Percentiles rank a stretch among this genome's conserved stretches.
phyloP scores from a whole-genome alignment of 371 early-diverging fungal genomes.

The Circinella minor region DNA sequence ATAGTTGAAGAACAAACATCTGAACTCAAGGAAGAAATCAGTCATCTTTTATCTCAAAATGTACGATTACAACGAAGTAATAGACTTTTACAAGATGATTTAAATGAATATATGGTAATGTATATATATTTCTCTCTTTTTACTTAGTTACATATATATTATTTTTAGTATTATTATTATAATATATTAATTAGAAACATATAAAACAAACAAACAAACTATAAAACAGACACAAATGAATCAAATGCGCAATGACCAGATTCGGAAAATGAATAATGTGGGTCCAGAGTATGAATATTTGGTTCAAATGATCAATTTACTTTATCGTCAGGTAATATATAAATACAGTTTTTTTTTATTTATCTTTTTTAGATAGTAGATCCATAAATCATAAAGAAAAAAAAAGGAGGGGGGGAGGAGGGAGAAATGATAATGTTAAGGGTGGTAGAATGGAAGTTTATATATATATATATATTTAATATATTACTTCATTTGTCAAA shows the following conservation, averaged over 20 bases:
- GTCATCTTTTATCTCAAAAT: slow-evolving; percentile 38
- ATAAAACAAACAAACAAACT: too few relatives aligned
- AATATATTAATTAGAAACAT: neutral
- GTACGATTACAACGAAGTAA: slow-evolving; percentile 50
- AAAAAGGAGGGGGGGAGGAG: neutral
- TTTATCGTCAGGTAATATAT: slow-evolving; percentile 45
- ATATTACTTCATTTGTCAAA: too few relatives aligned
- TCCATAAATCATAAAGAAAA: neutral
- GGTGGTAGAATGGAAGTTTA: neutral
- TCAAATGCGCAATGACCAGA: slow-evolving; percentile 38
- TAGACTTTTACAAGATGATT: slow-evolving; percentile 42
- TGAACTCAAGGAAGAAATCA: slow-evolving; percentile 45
- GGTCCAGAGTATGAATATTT: slow-evolving; percentile 58
- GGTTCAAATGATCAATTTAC: slow-evolving; percentile 58
- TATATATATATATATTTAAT: too few relatives aligned
- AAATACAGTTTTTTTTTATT: neutral
- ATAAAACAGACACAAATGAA: slow-evolving; percentile 35
- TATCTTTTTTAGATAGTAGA: neutral
- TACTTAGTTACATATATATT: too few relatives aligned
- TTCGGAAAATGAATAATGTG: slow-evolving; percentile 41
- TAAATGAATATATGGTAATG: slow-evolving; percentile 26
- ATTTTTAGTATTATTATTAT: neutral
- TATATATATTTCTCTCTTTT: neutral
- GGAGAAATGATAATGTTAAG: neutral
- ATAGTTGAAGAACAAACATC: slow-evolving; percentile 44